These are phyloP conservation scores for Alnus glutinosa DNA, from an alignment of 306 rosid genomes.

Conservation along the genomic window DNA sequence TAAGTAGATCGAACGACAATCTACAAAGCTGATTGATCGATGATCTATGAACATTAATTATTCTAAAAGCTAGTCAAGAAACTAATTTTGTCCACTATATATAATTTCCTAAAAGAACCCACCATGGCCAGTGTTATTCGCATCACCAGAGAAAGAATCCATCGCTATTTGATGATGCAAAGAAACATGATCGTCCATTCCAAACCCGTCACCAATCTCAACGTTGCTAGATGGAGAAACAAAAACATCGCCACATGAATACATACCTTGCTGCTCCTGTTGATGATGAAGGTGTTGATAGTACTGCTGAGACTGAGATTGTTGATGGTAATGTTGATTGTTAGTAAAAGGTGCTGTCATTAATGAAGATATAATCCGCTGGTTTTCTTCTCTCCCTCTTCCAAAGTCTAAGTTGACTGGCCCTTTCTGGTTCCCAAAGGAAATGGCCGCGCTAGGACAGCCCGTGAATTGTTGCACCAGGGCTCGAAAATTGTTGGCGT, in stretches of 20 bases:
- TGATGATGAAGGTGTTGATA: constrained; percentile 25
- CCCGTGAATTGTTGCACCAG: constrained; percentile 86
- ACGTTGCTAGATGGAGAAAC: background rate
- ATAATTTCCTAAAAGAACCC: constrained; percentile 1
- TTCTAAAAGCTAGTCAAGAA: background rate
- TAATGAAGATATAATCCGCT: constrained; percentile 6
- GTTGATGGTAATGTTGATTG: constrained; percentile 27
- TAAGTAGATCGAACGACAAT: background rate
- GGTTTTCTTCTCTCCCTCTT: constrained; percentile 38
- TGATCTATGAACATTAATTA: background rate
- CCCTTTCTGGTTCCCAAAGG: constrained; percentile 56
- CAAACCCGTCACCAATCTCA: background rate
- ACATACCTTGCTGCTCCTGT: constrained; percentile 19
- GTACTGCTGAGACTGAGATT: constrained; percentile 22
- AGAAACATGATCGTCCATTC: background rate
- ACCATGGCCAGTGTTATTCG: background rate
- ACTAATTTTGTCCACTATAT: background rate
- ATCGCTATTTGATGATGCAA: background rate
- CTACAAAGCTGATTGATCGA: background rate
- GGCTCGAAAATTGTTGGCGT: constrained; percentile 66
- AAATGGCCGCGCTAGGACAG: constrained; percentile 44
- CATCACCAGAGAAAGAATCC: background rate
- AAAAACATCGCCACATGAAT: background rate
- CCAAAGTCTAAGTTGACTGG: constrained; percentile 72
- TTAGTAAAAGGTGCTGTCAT: constrained; percentile 7